Percentiles rank a stretch among this genome's conserved stretches.
phyloP scores from a whole-genome alignment of 768 basidiomycete species.

The Boletus barrowsii region DNA sequence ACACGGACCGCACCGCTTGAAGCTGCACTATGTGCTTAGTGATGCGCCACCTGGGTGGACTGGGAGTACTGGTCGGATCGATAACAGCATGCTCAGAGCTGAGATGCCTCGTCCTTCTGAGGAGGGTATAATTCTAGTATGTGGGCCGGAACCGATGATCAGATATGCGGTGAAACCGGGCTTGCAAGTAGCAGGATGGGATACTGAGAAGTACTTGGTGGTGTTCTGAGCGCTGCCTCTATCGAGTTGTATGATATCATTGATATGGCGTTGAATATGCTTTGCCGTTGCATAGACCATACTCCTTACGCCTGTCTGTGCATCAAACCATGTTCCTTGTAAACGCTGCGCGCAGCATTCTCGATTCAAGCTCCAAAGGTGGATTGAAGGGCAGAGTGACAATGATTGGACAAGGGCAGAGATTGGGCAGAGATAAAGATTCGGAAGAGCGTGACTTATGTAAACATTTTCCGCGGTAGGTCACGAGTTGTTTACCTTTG shows the following conservation, averaged over 20 bases:
- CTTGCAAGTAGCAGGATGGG: constrained; percentile 35
- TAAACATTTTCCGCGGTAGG: too few species aligned
- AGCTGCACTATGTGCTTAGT: constrained; percentile 44
- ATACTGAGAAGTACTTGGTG: constrained; percentile 32
- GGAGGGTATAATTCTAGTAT: constrained; percentile 43
- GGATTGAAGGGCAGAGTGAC: too few species aligned
- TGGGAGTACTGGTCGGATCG: constrained; percentile 41
- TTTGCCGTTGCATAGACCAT: too few species aligned
- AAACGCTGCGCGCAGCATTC: too few species aligned
- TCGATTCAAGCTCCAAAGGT: too few species aligned
- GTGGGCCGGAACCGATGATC: constrained; percentile 48
- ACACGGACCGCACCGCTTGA: constrained; percentile 33
- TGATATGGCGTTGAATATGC: background rate
- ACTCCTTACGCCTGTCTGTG: too few species aligned
- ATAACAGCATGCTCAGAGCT: constrained; percentile 33
- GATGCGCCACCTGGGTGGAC: constrained; percentile 35
- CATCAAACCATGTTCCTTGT: too few species aligned
- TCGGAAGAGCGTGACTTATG: too few species aligned
- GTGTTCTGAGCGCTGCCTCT: constrained; percentile 27
- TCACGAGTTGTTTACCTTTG: too few species aligned
- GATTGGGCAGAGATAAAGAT: too few species aligned
- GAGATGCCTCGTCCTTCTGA: constrained; percentile 41
- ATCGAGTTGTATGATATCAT: background rate
- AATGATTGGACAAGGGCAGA: too few species aligned
- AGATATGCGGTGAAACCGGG: constrained; percentile 30